Evolutionary conservation across 768 basidiomycete genomes (phyloP).

Genomic region (Macrolepiota albuminosa): DNA sequence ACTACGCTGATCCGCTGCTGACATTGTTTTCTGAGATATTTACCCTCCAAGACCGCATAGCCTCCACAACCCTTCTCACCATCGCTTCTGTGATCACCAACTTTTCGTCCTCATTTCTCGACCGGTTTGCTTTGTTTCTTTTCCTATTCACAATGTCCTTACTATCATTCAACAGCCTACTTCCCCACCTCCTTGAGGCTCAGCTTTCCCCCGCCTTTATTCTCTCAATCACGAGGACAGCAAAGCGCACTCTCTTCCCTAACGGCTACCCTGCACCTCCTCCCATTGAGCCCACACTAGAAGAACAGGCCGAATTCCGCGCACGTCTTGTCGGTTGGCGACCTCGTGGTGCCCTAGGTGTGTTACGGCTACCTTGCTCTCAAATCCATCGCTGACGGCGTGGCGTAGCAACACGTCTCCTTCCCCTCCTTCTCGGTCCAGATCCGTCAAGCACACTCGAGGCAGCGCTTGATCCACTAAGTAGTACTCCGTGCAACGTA

Average conservation of each 20-base stretch:
- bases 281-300: conserved; percentile 68
- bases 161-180: conserved; percentile 38
- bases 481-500: conserved; percentile 64
- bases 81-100: conserved; percentile 41
- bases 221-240: conserved; percentile 44
- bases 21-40: conserved; percentile 47
- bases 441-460: conserved; percentile 44
- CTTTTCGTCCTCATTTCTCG: conserved; percentile 50
- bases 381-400: neutral
- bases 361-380: conserved; percentile 5
- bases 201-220: conserved; percentile 49
- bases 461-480: conserved; percentile 56
- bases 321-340: conserved; percentile 35
- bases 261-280: conserved; percentile 80
- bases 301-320: conserved; percentile 66
- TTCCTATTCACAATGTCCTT: neutral
- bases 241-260: conserved; percentile 79
- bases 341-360: conserved; percentile 32
- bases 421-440: conserved; percentile 52
- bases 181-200: conserved; percentile 62
- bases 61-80: conserved; percentile 42
- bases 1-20: conserved; percentile 41
- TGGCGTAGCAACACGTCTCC: conserved; percentile 31
- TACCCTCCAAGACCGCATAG: conserved; percentile 40
- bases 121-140: conserved; percentile 38